These are phyloP conservation scores for Cladosporium colombiae DNA, from an alignment of 2,329 filamentous ascomycete genomes.

Conservation along the genomic window DNA sequence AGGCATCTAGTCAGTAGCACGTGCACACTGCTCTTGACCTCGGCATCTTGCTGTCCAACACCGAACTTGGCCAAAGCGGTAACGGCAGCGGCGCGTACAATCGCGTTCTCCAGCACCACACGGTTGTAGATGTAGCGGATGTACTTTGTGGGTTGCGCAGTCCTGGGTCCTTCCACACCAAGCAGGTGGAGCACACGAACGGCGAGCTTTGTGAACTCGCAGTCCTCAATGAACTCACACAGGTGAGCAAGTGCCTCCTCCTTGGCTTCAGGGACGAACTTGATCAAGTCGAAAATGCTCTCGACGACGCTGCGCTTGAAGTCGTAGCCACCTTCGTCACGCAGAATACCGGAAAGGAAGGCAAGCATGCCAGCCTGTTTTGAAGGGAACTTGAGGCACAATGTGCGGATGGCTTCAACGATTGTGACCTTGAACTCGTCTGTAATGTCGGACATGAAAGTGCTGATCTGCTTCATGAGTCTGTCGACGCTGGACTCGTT, in stretches of 20 bases:
- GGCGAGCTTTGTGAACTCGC: constrained; percentile 96
- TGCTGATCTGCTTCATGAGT: constrained; percentile 96
- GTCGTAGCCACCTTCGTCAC: constrained; percentile 96
- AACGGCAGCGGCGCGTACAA: constrained; percentile 91
- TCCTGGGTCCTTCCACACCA: constrained; percentile 92
- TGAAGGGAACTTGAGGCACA: constrained; percentile 95
- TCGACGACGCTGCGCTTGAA: constrained; percentile 98
- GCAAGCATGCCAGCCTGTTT: constrained; percentile 98
- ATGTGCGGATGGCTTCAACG: constrained; percentile 92
- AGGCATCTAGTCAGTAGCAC: constrained; percentile 91
- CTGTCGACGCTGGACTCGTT: constrained; percentile 97
- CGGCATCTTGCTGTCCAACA: constrained; percentile 91
- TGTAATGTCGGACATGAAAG: constrained; percentile 98
- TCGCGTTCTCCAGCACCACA: constrained; percentile 94
- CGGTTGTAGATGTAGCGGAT: constrained; percentile 99
- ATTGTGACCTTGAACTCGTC: constrained; percentile 99
- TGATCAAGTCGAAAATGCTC: constrained; percentile 99
- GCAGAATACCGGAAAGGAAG: constrained; percentile 93
- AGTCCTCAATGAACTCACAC: constrained; percentile 99
- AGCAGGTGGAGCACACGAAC: constrained; percentile 93
- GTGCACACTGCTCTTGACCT: constrained; percentile 93
- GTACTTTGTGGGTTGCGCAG: constrained; percentile 94
- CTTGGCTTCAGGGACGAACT: constrained; percentile 89
- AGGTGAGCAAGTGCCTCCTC: constrained; percentile 86
- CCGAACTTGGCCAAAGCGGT: constrained; percentile 96